Percentiles rank a stretch among this genome's conserved stretches.
Evolutionary conservation across 31 red algal genomes (phyloP).

Genomic region (Asparagopsis taxiformis): DNA sequence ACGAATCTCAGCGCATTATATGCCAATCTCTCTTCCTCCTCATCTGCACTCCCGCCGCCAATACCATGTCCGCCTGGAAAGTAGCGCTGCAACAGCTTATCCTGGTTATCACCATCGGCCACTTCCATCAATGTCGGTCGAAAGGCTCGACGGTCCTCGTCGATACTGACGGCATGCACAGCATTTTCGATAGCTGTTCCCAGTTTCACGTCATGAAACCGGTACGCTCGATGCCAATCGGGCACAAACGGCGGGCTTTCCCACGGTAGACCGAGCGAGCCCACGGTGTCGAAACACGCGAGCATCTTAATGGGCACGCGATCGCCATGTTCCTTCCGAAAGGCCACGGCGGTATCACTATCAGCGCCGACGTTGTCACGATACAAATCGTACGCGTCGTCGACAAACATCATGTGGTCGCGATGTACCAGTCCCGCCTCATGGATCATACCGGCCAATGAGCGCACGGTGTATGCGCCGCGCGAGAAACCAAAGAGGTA

Average conservation of each 20-base stretch:
- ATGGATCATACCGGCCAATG: conserved; percentile 1
- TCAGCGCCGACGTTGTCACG: background rate
- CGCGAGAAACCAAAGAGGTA: conserved; percentile 15
- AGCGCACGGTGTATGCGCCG: conserved; percentile 5
- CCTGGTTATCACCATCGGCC: background rate
- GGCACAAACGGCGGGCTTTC: background rate
- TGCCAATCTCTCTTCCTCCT: background rate
- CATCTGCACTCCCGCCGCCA: background rate
- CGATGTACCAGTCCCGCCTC: background rate
- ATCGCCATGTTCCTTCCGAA: background rate
- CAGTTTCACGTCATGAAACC: background rate
- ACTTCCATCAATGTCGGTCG: background rate
- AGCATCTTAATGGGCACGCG: conserved; percentile 4
- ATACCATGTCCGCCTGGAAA: conserved; percentile 4
- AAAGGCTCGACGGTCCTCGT: background rate
- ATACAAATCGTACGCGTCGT: conserved; percentile 1
- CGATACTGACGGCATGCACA: background rate
- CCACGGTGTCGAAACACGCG: background rate
- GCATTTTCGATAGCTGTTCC: background rate
- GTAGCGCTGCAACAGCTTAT: background rate
- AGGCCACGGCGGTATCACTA: background rate
- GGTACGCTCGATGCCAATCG: background rate
- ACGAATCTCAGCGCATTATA: background rate
- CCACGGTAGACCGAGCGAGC: background rate
- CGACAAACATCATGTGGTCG: background rate